Conservation (phyloP, 2,329 filamentous ascomycete species). For the Rasamsonia emersonii region DNA sequence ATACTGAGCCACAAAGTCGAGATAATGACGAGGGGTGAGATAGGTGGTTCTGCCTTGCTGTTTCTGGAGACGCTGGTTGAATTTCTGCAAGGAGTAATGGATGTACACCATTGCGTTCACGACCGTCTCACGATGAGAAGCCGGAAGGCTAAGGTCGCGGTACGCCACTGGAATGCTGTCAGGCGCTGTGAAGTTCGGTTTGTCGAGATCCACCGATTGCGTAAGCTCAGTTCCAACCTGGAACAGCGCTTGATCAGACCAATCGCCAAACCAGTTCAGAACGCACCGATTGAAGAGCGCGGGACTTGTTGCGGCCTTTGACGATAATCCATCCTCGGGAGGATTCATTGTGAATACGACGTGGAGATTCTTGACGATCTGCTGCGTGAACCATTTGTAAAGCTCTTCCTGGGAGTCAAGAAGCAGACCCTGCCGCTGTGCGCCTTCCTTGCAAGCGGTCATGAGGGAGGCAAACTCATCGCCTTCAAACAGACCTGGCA, state of each 20-base stretch:
- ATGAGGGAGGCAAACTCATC: slow-evolving; percentile 97
- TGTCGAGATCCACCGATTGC: slow-evolving; percentile 89
- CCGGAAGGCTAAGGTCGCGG: slow-evolving; percentile 71
- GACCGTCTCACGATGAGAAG: slow-evolving; percentile 82
- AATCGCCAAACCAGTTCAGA: slow-evolving; percentile 99
- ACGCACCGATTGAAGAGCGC: slow-evolving; percentile 99
- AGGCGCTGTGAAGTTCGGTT: slow-evolving; percentile 73
- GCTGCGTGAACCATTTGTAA: slow-evolving; percentile 99
- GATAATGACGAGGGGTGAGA: slow-evolving; percentile 90
- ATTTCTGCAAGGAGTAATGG: slow-evolving; percentile 84
- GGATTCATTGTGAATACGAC: slow-evolving; percentile 99
- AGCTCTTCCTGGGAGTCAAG: slow-evolving; percentile 96
- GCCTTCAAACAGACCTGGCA: slow-evolving; percentile 97
- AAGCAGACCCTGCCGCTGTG: slow-evolving; percentile 87
- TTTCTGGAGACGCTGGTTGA: slow-evolving; percentile 79
- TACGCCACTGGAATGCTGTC: slow-evolving; percentile 92
- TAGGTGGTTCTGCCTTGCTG: slow-evolving; percentile 91
- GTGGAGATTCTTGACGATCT: slow-evolving; percentile 97
- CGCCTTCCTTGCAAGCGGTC: slow-evolving; percentile 98
- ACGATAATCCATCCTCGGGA: slow-evolving; percentile 86
- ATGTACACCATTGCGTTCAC: slow-evolving; percentile 99
- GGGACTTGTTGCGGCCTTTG: slow-evolving; percentile 94
- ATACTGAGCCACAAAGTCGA: slow-evolving; percentile 97
- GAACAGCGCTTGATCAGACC: slow-evolving; percentile 98
- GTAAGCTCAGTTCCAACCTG: slow-evolving; percentile 95